phyloP scores from a whole-genome alignment of 805 yeast species.

The Kodamaea kaohsiungensis region DNA sequence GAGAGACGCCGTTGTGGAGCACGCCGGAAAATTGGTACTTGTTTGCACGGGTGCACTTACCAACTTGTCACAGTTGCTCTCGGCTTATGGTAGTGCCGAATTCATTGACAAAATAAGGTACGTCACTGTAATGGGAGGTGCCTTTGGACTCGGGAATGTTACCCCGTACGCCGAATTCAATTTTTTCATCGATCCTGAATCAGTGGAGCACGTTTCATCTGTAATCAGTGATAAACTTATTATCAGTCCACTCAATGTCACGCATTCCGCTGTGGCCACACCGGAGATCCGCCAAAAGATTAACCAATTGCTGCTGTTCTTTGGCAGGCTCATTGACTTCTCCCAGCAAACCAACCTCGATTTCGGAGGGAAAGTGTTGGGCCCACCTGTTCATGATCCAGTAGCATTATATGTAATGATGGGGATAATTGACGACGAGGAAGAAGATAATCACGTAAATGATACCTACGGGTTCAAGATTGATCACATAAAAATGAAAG shows the following conservation, averaged over 20 bases:
- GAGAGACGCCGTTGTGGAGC: slow-evolving; percentile 39
- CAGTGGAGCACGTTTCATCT: slow-evolving; percentile 63
- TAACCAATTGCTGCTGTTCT: slow-evolving; percentile 16
- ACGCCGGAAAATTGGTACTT: slow-evolving; percentile 54
- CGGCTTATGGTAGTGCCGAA: slow-evolving; percentile 49
- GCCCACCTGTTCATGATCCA: slow-evolving; percentile 85
- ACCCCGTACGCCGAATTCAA: slow-evolving; percentile 72
- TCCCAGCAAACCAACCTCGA: slow-evolving; percentile 7
- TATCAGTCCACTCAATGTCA: slow-evolving; percentile 66
- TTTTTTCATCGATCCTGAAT: slow-evolving; percentile 71
- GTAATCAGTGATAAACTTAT: slow-evolving; percentile 49
- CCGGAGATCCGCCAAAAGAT: slow-evolving; percentile 21
- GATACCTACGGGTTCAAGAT: slow-evolving; percentile 24
- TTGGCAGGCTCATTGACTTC: slow-evolving; percentile 4
- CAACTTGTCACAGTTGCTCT: slow-evolving; percentile 60
- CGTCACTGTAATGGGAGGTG: slow-evolving; percentile 80
- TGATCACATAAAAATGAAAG: slow-evolving; percentile 25
- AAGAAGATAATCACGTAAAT: background rate
- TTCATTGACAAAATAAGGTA: slow-evolving; percentile 47
- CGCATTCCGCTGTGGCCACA: slow-evolving; percentile 62
- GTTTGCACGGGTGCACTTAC: slow-evolving; percentile 82
- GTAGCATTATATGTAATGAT: slow-evolving; percentile 64
- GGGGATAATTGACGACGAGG: slow-evolving; percentile 36
- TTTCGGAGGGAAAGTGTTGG: slow-evolving; percentile 25
- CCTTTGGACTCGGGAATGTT: slow-evolving; percentile 50